Evolutionary conservation across 768 basidiomycete species (phyloP), one percentile per base, ranked within the genome.

Genomic region (Trametes punicea): DNA sequence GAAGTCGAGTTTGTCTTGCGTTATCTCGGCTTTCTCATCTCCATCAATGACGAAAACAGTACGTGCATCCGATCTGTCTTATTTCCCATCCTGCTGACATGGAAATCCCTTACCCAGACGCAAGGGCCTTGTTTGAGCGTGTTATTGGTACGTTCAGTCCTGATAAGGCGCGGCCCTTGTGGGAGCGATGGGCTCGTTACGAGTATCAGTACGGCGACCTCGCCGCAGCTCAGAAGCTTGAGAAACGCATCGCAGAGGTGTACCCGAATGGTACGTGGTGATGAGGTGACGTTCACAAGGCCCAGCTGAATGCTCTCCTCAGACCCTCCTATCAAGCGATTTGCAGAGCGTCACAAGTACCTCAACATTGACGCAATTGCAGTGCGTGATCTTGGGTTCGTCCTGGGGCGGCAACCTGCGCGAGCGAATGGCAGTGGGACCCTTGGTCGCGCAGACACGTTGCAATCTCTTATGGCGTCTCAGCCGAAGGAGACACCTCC

Each of bases 161-260:
- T 7, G 89, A 91, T 41, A 82, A 83, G 38, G 91, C 92, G 15
- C 78, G 90, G 31, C 86, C 89, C 0, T 78, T 98, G 16, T 99
- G 95, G 95, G 93, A 97, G 66, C 83, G 91, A 40, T 98, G 95
- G 97, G 87, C 93, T 4, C 80, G 88, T 52, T 96, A 96, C 73
- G 93, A 97, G 70, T 98, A 94, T 72, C 87, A 91, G 65, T 98
- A 90, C 65, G 93, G 93, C n/a, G 93, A 95, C 70, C 76, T 95
- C 31, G 85, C 90, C 39, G 88, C 90, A 1, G 83, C 90, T 2
- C 84, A 90, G 62, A 92, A 95, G 71, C 81, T 98, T 44, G 94
- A 97, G 70, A 85, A 85, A 58, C 83, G 97, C 7, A 89, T 98
- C 64, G 77, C 87, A 0, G 95, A 98, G 57, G 83, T 85, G 0